Conservation (phyloP, 352 stramenopile species). For the Blastocystis sp. region DNA sequence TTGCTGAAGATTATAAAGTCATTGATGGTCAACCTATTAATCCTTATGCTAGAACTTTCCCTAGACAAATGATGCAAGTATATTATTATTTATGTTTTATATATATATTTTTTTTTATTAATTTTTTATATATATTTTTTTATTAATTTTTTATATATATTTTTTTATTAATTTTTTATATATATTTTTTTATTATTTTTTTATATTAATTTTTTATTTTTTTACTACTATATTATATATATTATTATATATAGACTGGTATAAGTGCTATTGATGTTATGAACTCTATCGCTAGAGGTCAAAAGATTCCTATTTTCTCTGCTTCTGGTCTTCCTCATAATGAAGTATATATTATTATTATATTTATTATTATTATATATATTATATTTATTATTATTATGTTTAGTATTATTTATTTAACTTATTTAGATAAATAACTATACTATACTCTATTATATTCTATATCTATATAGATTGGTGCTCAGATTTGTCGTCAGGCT, state of each 20-base stretch:
- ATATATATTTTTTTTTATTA: no score
- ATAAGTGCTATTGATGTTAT: conserved; percentile 99
- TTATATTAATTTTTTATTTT: no score
- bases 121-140: no score
- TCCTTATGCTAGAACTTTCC: conserved; percentile 89
- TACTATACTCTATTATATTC: no score
- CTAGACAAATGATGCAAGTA: conserved; percentile 99
- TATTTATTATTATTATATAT: not conserved
- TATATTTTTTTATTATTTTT: no score
- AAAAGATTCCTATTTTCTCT: conserved; percentile 99
- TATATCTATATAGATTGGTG: conserved; percentile 60
- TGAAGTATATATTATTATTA: conserved; percentile 53
- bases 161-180: no score
- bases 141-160: no score
- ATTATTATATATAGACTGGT: no score
- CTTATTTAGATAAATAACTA: no score
- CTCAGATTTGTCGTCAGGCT: conserved; percentile 93
- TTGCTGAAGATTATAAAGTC: conserved; percentile 91
- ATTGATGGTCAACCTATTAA: conserved; percentile 98
- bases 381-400: not conserved
- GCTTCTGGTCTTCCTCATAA: conserved; percentile 92
- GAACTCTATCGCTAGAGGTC: conserved; percentile 94
- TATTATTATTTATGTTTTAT: no score
- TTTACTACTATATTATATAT: no score
- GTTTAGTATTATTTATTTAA: no score